Percentiles rank a stretch among this genome's conserved stretches.
These are phyloP conservation scores for Paracorniculantispora psalliotae DNA, from an alignment of 2,329 filamentous ascomycete species.

Conservation along the genomic window DNA sequence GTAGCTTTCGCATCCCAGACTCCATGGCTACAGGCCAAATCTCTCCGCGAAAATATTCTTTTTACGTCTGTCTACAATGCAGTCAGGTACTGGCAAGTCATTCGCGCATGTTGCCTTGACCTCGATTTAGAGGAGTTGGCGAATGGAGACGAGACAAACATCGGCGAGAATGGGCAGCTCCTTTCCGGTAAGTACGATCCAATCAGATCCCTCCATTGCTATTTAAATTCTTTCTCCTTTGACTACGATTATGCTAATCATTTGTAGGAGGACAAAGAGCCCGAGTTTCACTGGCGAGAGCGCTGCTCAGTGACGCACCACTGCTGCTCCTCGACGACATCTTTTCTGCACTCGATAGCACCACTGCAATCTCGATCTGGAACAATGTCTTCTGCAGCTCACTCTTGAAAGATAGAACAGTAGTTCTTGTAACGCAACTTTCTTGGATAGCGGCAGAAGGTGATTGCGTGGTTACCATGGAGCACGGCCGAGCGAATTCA, in stretches of 20 bases:
- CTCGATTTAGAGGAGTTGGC: conserved; percentile 41
- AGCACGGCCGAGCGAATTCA: conserved; percentile 27
- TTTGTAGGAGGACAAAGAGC: conserved; percentile 45
- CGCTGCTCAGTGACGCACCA: conserved; percentile 44
- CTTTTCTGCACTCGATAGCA: conserved; percentile 47
- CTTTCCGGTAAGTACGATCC: not conserved
- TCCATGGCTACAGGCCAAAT: conserved; percentile 45
- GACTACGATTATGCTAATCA: conserved; percentile 16
- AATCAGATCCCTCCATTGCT: not conserved
- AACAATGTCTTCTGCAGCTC: conserved; percentile 46
- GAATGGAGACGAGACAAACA: conserved; percentile 40
- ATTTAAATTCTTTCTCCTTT: not conserved
- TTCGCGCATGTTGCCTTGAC: conserved; percentile 45
- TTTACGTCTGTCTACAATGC: conserved; percentile 41
- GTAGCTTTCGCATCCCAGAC: conserved; percentile 46
- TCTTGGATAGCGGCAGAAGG: conserved; percentile 39
- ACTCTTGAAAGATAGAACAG: conserved; percentile 41
- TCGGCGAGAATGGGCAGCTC: conserved; percentile 37
- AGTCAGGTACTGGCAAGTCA: conserved; percentile 41
- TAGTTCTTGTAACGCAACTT: conserved; percentile 46
- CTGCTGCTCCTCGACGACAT: conserved; percentile 47
- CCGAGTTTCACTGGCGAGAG: conserved; percentile 44
- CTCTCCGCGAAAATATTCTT: conserved; percentile 44
- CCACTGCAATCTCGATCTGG: conserved; percentile 44
- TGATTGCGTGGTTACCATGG: conserved; percentile 33